Conservation (phyloP, 2,329 filamentous ascomycete genomes). For the Epichloe aotearoae region DNA sequence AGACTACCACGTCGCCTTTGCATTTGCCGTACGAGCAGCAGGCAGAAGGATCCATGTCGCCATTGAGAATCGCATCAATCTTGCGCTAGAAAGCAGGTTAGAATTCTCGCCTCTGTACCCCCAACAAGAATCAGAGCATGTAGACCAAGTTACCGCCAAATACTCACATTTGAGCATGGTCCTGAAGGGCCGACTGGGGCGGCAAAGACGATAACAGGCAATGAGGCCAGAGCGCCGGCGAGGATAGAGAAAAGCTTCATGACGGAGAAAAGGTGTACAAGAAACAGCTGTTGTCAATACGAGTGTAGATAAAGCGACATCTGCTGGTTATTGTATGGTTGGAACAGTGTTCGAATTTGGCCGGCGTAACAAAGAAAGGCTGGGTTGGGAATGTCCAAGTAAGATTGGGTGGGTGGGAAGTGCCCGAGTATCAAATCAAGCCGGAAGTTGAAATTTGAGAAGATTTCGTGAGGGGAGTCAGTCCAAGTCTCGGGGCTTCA, state of each 20-base stretch:
- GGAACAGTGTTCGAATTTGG: no score
- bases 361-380: no score
- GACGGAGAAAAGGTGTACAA: background rate
- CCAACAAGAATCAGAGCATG: background rate
- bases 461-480: background rate
- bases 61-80: constrained; percentile 32
- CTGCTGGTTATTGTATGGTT: background rate
- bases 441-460: background rate
- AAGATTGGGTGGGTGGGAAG: background rate
- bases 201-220: constrained; percentile 8
- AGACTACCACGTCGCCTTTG: constrained; percentile 26
- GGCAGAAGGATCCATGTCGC: constrained; percentile 31
- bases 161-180: constrained; percentile 22
- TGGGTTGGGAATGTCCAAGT: no score
- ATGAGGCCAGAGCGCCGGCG: constrained; percentile 6
- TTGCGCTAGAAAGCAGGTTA: constrained; percentile 13
- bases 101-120: background rate
- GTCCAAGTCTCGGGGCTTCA: background rate
- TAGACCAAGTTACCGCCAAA: no score
- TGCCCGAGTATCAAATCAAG: background rate
- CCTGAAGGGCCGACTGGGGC: constrained; percentile 19
- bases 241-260: constrained; percentile 5
- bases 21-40: constrained; percentile 43
- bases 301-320: background rate
- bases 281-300: background rate